Evolutionary conservation across 805 yeast species (phyloP).

Genomic region (Dipodascus geniculatus): DNA sequence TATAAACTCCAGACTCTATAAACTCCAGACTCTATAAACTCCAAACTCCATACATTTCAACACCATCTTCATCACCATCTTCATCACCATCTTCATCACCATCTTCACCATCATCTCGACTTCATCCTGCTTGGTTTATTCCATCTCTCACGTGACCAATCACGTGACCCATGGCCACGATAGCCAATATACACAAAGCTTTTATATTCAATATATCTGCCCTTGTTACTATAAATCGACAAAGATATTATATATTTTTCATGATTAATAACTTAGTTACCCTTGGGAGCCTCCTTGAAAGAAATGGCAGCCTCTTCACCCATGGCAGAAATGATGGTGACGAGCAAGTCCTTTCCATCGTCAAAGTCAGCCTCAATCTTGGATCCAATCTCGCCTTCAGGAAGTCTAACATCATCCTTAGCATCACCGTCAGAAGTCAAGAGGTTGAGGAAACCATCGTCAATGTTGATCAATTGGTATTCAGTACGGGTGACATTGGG

Average conservation of each 20-base stretch:
- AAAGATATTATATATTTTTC: neutral
- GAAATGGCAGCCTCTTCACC: slow-evolving; percentile 99
- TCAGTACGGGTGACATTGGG: slow-evolving; percentile 95
- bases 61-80: no score
- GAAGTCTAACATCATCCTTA: slow-evolving; percentile 97
- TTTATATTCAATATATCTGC: no score
- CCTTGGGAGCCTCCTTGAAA: slow-evolving; percentile 95
- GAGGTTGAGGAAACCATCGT: slow-evolving; percentile 93
- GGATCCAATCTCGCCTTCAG: slow-evolving; percentile 97
- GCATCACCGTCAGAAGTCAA: slow-evolving; percentile 97
- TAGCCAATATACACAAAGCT: neutral
- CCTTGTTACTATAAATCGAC: no score
- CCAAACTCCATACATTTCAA: no score
- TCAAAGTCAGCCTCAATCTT: slow-evolving; percentile 86
- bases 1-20: no score
- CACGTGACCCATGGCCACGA: no score
- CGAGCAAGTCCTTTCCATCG: slow-evolving; percentile 95
- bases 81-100: no score
- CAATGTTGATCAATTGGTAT: slow-evolving; percentile 92
- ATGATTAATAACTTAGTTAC: slow-evolving; percentile 9
- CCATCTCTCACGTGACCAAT: no score
- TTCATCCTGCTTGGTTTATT: no score
- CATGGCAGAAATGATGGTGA: slow-evolving; percentile 96
- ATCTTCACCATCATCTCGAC: no score
- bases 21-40: no score